Percentiles rank a stretch among this genome's conserved stretches.
Conservation (phyloP, 2,329 filamentous ascomycete species). For the Arachnomyces sp. region DNA sequence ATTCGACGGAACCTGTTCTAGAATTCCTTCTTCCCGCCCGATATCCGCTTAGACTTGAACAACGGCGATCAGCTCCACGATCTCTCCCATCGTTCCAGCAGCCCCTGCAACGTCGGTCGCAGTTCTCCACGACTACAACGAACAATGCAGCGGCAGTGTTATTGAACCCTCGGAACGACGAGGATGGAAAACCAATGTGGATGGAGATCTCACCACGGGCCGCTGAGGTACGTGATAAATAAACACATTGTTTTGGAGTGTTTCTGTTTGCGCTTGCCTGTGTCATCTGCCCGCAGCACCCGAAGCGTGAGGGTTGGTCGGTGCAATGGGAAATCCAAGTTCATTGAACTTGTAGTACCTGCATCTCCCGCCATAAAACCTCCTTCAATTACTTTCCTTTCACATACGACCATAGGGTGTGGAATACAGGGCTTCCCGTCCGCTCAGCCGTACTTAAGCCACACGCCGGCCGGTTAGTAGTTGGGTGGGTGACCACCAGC, state of each 20-base stretch:
- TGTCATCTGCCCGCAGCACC: no score
- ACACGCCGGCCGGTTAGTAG: conserved; percentile 39
- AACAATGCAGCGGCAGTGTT: conserved; percentile 35
- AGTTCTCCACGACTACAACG: conserved; percentile 28
- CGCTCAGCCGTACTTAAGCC: conserved; percentile 41
- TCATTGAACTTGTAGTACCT: neutral
- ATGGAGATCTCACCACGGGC: conserved; percentile 79
- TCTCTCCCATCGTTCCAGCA: conserved; percentile 1
- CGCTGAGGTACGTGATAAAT: conserved; percentile 53
- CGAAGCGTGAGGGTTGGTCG: conserved; percentile 1
- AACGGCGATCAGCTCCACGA: conserved; percentile 73
- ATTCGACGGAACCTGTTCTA: conserved; percentile 8
- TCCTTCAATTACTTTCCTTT: conserved; percentile 4
- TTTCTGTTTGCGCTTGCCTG: no score
- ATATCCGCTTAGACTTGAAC: conserved; percentile 32
- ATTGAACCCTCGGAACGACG: conserved; percentile 66
- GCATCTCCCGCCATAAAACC: conserved; percentile 12
- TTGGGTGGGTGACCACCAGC: conserved; percentile 41
- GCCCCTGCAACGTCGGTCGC: conserved; percentile 15
- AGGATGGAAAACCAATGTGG: conserved; percentile 74
- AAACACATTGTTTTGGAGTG: neutral
- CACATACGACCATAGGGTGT: conserved; percentile 39
- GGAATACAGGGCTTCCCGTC: conserved; percentile 40
- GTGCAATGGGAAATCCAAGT: neutral
- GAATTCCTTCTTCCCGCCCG: conserved; percentile 11